Conservation (phyloP, 2,329 filamentous ascomycete species). For the Microcera coccophila region DNA sequence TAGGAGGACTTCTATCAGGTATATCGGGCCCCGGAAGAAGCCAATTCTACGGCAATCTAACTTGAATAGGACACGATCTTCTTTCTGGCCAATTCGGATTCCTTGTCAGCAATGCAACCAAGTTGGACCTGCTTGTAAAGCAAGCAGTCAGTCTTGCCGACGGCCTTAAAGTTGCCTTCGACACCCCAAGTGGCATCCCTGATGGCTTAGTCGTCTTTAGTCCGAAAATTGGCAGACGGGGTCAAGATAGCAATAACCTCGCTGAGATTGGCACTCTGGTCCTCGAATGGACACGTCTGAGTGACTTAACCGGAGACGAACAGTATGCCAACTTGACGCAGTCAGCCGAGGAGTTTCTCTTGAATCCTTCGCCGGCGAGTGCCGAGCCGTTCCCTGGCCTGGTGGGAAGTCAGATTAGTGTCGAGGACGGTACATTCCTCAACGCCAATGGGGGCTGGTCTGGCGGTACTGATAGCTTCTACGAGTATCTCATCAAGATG, state of each 20-base stretch:
- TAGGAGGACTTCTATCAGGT: conserved; percentile 76
- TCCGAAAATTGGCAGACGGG: conserved; percentile 45
- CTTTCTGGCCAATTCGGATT: conserved; percentile 61
- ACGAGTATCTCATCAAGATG: conserved; percentile 92
- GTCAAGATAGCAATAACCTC: conserved; percentile 60
- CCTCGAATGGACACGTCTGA: conserved; percentile 78
- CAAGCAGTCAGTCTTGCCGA: conserved; percentile 70
- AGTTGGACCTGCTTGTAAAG: conserved; percentile 56
- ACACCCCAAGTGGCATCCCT: conserved; percentile 71
- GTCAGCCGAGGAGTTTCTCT: conserved; percentile 64
- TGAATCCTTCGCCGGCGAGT: conserved; percentile 51
- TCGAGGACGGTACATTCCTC: conserved; percentile 62
- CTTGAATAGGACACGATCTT: conserved; percentile 60
- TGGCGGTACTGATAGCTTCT: conserved; percentile 74
- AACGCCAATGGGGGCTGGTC: conserved; percentile 71
- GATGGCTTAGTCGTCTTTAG: conserved; percentile 63
- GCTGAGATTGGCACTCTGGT: conserved; percentile 75
- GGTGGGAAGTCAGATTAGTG: conserved; percentile 63
- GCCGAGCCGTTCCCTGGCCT: conserved; percentile 74
- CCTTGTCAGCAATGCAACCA: conserved; percentile 37
- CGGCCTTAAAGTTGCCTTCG: conserved; percentile 70
- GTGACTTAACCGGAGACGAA: conserved; percentile 66
- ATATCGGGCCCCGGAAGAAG: conserved; percentile 1
- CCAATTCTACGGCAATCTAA: neutral
- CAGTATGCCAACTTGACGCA: conserved; percentile 65